phyloP scores from a whole-genome alignment of 2,329 filamentous ascomycete species.

The Byssochlamys sp. region DNA sequence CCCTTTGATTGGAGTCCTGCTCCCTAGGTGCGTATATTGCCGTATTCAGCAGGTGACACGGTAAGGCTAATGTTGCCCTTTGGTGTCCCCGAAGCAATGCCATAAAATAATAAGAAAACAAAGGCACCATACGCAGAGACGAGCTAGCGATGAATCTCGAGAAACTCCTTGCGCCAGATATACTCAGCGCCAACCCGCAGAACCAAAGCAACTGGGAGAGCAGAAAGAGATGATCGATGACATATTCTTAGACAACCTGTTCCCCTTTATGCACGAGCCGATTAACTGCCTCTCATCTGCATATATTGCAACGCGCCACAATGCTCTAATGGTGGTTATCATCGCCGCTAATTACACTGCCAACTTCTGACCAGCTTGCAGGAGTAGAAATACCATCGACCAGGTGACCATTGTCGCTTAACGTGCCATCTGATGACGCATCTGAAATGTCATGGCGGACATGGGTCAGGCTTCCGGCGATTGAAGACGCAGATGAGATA shows the following conservation, averaged over 20 bases:
- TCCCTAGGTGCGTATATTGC: background rate
- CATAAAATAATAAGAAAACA: background rate
- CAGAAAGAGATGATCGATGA: background rate
- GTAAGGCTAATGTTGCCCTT: background rate
- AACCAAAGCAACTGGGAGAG: background rate
- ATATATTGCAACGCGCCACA: background rate
- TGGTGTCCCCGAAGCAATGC: too few species aligned
- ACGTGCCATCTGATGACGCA: conserved; percentile 26
- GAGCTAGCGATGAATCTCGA: background rate
- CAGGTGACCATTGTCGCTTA: conserved; percentile 29
- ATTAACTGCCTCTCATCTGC: background rate
- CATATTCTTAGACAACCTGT: background rate
- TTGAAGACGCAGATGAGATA: conserved; percentile 28
- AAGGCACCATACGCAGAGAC: background rate
- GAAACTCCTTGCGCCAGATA: background rate
- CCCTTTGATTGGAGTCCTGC: too few species aligned
- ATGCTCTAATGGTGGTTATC: conserved; percentile 18
- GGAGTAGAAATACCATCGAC: conserved; percentile 27
- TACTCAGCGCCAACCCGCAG: background rate
- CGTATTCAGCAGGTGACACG: background rate
- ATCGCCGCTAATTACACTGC: conserved; percentile 35
- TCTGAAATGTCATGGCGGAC: conserved; percentile 23
- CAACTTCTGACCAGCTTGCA: conserved; percentile 37
- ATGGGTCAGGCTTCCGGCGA: conserved; percentile 29
- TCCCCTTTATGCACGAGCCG: background rate